Percentiles rank a stretch among this genome's conserved stretches.
Conservation (phyloP, 129 eudicot species). For the Solidago caesia region DNA sequence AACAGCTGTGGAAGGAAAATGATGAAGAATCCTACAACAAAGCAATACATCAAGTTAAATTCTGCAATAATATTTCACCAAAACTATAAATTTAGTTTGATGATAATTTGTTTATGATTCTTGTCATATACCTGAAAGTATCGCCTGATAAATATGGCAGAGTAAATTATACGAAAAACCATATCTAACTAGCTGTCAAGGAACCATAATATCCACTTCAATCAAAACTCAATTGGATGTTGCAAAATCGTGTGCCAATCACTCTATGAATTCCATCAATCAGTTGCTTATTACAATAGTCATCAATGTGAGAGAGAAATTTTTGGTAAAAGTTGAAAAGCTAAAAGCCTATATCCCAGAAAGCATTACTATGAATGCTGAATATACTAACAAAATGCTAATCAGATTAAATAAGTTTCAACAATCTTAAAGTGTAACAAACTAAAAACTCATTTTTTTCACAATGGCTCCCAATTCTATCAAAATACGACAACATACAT, state of each 20-base stretch:
- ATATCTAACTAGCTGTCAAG: conserved; percentile 82
- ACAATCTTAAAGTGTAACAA: neutral
- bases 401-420: neutral
- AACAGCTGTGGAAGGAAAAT: conserved; percentile 74
- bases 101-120: conserved; percentile 4
- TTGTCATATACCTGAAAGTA: conserved; percentile 69
- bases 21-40: conserved; percentile 59
- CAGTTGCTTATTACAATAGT: neutral
- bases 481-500: neutral
- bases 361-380: neutral
- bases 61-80: conserved; percentile 3
- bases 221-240: neutral
- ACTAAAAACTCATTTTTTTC: conserved; percentile 7
- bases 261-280: neutral
- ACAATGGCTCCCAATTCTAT: neutral
- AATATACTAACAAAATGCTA: neutral
- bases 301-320: neutral
- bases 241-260: neutral
- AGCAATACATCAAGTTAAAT: conserved; percentile 17
- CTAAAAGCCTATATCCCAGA: neutral
- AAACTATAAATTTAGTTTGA: neutral
- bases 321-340: neutral
- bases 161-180: conserved; percentile 75
- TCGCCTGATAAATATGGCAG: conserved; percentile 77
- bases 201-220: conserved; percentile 21